Base-by-base conservation (phyloP, 179 eudicot species). In the Corrigiola litoralis region DNA sequence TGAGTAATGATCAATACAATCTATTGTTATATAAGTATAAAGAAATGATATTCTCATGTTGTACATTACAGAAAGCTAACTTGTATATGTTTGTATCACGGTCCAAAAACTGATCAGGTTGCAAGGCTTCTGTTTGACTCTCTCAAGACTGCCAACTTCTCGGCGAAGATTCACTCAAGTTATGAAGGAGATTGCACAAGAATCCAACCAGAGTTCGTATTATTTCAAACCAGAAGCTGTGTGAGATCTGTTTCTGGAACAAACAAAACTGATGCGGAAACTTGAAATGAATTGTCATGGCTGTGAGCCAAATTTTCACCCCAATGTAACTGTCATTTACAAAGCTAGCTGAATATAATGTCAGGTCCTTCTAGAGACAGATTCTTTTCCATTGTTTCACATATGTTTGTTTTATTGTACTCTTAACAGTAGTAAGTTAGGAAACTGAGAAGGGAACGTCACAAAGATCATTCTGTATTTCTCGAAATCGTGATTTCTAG, bases 101-200 rank as follows among this genome's bases (percentile, higher is more conserved):
- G 18, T 64, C 37, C 24, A 23, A 61, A 58, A 17, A 12, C 17
- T 25, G 28, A 34, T 58, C 62, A 75, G 79, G 57, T 54, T 75
- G 63, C 79, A 69, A 24, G 79, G 79, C 23, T 75, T 75, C 58
- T 75, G 79, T 66, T 52, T 75, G 71, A 69, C 74, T 20, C 69
- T 75, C 42, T 75, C 79, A 45, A 75, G 79, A 53, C 47, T 75
- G 58, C 79, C 79, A 55, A 75, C 79, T 57, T 75, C 74, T n/a
- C 67, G 74, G 29, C 44, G 79, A 58, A 59, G 74, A 70, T 69
- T 69, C 44, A 45, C 36, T 49, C 67, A 75, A 65, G 64, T 65
- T 45, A 63, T 65, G 11, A 75, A 61, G 63, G 79, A 70, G 25
- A 65, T 75, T 0, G 67, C 17, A 36, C 73, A 59, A 64, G 63